These are phyloP conservation scores for Pseudonitzschia multiseries DNA, from an alignment of 108 stramenopile genomes.

Conservation along the genomic window DNA sequence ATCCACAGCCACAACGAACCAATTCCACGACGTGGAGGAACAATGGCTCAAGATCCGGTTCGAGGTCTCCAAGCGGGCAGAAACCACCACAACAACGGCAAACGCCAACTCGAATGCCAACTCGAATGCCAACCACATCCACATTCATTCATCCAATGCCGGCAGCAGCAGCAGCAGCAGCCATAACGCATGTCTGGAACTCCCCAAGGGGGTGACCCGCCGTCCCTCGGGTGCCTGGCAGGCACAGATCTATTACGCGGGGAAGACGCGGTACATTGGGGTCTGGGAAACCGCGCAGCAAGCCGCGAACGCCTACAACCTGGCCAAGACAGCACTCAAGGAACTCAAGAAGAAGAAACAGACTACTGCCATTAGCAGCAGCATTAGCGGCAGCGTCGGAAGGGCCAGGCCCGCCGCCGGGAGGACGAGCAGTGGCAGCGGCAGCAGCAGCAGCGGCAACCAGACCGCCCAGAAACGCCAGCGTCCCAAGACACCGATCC, in stretches of 20 bases:
- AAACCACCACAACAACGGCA: too few relatives aligned
- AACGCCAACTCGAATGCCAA: too few relatives aligned
- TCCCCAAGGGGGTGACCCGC: constrained; percentile 15
- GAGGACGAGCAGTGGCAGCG: not conserved
- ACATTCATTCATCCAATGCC: too few relatives aligned
- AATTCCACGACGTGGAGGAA: not conserved
- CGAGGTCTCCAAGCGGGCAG: not conserved
- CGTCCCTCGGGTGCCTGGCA: constrained; percentile 24
- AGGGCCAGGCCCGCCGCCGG: not conserved
- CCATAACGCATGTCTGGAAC: not conserved
- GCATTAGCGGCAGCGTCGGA: too few relatives aligned
- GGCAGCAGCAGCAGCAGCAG: not conserved
- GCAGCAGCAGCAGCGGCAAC: not conserved
- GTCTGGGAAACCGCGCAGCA: not conserved
- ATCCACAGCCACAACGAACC: not conserved
- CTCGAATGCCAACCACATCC: not conserved
- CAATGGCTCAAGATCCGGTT: not conserved
- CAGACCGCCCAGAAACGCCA: not conserved
- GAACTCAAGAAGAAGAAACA: constrained; percentile 10
- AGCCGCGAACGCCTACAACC: constrained; percentile 5
- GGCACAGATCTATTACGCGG: constrained; percentile 15
- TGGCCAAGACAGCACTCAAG: not conserved
- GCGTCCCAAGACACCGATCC: too few relatives aligned
- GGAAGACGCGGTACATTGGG: constrained; percentile 17
- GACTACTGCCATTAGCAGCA: too few relatives aligned